Conservation (phyloP, 805 yeast genomes). For the Nadsonia fulvescens region DNA sequence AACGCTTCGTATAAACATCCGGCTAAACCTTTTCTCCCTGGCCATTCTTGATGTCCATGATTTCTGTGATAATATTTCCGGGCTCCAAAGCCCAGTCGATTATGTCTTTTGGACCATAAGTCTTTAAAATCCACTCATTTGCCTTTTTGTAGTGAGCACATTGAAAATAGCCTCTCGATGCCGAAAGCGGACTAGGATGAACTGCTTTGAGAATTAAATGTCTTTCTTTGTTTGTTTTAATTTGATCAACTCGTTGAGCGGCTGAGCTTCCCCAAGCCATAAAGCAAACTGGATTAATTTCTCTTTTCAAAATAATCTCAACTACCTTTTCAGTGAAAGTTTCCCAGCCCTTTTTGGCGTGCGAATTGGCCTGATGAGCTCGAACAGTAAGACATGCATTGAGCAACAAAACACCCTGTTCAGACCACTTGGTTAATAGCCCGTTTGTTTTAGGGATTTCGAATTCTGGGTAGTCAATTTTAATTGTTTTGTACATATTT, state of each 20-base stretch:
- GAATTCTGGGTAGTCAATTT: slow-evolving; percentile 52
- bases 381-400: slow-evolving; percentile 83
- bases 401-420: slow-evolving; percentile 69
- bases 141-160: slow-evolving; percentile 56
- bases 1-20: too few species aligned
- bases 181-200: slow-evolving; percentile 92
- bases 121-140: slow-evolving; percentile 52
- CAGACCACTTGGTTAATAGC: slow-evolving; percentile 67
- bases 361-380: slow-evolving; percentile 88
- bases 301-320: too few species aligned
- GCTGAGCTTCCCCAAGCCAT: slow-evolving; percentile 78
- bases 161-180: slow-evolving; percentile 70
- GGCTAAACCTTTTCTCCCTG: slow-evolving; percentile 6
- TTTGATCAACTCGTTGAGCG: slow-evolving; percentile 33
- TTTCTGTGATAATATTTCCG: slow-evolving; percentile 8
- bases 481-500: slow-evolving; percentile 70
- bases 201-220: slow-evolving; percentile 48
- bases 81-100: slow-evolving; percentile 49
- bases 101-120: slow-evolving; percentile 23
- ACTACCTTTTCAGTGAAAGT: slow-evolving; percentile 45
- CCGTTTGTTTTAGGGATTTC: slow-evolving; percentile 40
- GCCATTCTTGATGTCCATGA: slow-evolving; percentile 5
- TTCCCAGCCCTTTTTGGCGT: slow-evolving; percentile 86
- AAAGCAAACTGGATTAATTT: too few species aligned
- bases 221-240: slow-evolving; percentile 13